Evolutionary conservation across 2,329 filamentous ascomycete species (phyloP).

Genomic region (Pestalotiopsis sp.): DNA sequence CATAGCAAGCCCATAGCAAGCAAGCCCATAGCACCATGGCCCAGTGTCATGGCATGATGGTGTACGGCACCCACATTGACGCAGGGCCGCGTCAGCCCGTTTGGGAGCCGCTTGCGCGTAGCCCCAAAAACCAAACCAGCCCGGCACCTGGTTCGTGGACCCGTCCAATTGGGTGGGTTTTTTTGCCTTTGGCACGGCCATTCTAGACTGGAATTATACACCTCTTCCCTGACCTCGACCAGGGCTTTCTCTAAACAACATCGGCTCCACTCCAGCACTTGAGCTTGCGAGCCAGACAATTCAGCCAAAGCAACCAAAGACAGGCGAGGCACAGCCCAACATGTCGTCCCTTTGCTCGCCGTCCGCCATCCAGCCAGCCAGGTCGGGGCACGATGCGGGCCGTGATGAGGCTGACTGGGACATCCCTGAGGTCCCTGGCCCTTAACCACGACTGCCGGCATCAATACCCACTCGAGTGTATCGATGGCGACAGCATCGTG

Average conservation of each 20-base stretch:
- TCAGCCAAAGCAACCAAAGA: neutral
- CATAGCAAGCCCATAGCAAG: neutral
- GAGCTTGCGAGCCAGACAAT: neutral
- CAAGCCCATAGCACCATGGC: too few species aligned
- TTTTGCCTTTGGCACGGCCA: neutral
- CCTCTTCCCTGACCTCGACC: neutral
- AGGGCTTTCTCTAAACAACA: neutral
- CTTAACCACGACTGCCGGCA: neutral
- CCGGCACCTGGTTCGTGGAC: neutral
- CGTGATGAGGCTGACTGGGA: neutral
- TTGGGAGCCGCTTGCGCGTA: neutral
- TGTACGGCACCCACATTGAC: neutral
- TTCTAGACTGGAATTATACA: neutral
- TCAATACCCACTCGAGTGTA: neutral
- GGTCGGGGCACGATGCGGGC: neutral
- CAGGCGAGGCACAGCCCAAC: neutral
- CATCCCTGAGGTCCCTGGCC: neutral
- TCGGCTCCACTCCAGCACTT: neutral
- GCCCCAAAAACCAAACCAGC: neutral
- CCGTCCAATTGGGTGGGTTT: neutral
- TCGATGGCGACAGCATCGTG: neutral
- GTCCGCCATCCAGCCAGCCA: too few species aligned
- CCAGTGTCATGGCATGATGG: neutral
- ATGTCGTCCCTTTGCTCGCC: neutral
- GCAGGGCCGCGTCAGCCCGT: conserved; percentile 3